phyloP scores from a whole-genome alignment of 106 monocot species.

The Dactylorhiza incarnata region DNA sequence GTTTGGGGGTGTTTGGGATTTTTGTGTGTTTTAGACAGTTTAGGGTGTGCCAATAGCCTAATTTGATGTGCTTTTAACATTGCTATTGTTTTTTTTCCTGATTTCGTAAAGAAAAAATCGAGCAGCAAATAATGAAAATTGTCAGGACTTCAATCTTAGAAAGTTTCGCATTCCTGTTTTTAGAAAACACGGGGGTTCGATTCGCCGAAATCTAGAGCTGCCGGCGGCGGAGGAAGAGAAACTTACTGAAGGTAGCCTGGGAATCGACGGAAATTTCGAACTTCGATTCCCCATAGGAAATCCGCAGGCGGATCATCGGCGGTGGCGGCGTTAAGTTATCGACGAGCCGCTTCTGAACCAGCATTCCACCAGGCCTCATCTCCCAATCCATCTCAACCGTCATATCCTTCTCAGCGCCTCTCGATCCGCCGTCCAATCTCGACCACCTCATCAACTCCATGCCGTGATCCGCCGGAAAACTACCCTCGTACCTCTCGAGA shows the following conservation, averaged over 20 bases:
- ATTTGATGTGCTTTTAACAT: too few relatives aligned
- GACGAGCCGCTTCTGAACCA: slow-evolving; percentile 58
- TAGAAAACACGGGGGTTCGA: too few relatives aligned
- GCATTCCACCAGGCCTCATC: slow-evolving; percentile 62
- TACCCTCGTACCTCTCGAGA: background rate
- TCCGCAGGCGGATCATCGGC: slow-evolving; percentile 26
- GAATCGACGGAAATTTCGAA: slow-evolving; percentile 46
- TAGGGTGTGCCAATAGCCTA: too few relatives aligned
- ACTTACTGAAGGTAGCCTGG: slow-evolving; percentile 59
- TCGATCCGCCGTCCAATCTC: slow-evolving; percentile 24
- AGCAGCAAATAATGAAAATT: background rate
- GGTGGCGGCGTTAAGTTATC: slow-evolving; percentile 10
- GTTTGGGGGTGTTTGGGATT: too few relatives aligned
- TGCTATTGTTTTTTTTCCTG: too few relatives aligned
- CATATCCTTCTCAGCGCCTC: slow-evolving; percentile 15
- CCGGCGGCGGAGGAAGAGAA: too few relatives aligned
- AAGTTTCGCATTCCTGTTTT: too few relatives aligned
- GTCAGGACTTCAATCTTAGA: too few relatives aligned
- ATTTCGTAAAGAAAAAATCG: too few relatives aligned
- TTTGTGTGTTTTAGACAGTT: too few relatives aligned
- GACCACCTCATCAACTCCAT: slow-evolving; percentile 13
- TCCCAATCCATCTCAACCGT: slow-evolving; percentile 37
- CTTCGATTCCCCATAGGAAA: slow-evolving; percentile 34
- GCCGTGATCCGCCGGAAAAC: background rate
- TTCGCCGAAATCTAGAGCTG: background rate